Evolutionary conservation across 441 rosid species (phyloP).

Genomic region (Erodium texanum): DNA sequence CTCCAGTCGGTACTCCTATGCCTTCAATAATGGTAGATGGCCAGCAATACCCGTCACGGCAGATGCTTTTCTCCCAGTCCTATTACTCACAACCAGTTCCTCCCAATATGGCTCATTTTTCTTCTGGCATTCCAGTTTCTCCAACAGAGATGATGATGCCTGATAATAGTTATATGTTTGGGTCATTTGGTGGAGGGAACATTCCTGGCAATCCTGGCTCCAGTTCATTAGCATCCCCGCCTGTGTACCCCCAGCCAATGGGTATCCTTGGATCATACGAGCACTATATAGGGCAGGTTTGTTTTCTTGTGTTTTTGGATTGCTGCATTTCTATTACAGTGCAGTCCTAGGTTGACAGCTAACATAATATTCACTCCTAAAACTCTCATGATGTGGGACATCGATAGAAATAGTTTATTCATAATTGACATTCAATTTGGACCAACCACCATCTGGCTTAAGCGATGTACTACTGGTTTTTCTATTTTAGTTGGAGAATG

Average conservation of each 20-base stretch:
- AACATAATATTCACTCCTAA: not conserved
- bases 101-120: slow-evolving; percentile 27
- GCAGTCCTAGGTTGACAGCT: slow-evolving; percentile 5
- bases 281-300: slow-evolving; percentile 53
- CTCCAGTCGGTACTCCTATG: slow-evolving; percentile 43
- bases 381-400: not conserved
- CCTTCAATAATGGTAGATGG: slow-evolving; percentile 54
- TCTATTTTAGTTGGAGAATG: slow-evolving; percentile 1
- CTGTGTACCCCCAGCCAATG: slow-evolving; percentile 54
- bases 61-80: slow-evolving; percentile 42
- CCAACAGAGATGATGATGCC: slow-evolving; percentile 31
- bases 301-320: slow-evolving; percentile 9
- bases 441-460: not conserved
- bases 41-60: slow-evolving; percentile 44
- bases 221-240: slow-evolving; percentile 33
- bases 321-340: not conserved
- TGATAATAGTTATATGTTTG: slow-evolving; percentile 44
- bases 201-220: slow-evolving; percentile 35
- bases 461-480: not conserved
- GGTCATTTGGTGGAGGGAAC: slow-evolving; percentile 39
- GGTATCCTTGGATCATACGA: slow-evolving; percentile 75
- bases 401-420: not conserved
- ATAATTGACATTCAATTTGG: not conserved
- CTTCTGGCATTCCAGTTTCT: slow-evolving; percentile 32
- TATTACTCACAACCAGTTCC: slow-evolving; percentile 37